Evolutionary conservation across 2,329 filamentous ascomycete species (phyloP).

Genomic region (Diaporthe vexans): DNA sequence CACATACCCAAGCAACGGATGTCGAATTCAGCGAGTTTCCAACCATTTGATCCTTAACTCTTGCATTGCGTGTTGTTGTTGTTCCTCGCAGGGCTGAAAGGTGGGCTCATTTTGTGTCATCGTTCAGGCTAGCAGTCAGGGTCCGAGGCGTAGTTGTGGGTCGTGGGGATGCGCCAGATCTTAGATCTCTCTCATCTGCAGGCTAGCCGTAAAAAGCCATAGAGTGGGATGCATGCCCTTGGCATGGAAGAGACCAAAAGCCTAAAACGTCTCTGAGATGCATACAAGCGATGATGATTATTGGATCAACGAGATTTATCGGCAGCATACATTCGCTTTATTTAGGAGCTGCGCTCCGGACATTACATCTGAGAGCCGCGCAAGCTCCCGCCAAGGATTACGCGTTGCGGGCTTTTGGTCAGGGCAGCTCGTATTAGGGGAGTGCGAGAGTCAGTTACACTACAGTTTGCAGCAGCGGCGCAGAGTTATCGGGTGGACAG

Average conservation of each 20-base stretch:
- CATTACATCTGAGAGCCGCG: slow-evolving; percentile 10
- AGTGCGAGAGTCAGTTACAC: slow-evolving; percentile 2
- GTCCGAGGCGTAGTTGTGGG: not conserved
- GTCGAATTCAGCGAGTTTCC: slow-evolving; percentile 9
- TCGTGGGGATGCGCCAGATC: slow-evolving; percentile 6
- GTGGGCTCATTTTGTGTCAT: not conserved
- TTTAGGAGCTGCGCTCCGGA: not conserved
- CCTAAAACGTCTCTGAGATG: not conserved
- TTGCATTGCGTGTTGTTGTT: not conserved
- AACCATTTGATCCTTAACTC: not conserved
- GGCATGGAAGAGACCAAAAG: not conserved
- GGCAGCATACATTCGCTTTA: not conserved
- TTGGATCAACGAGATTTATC: not conserved
- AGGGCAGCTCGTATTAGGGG: not conserved
- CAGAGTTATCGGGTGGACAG: not conserved
- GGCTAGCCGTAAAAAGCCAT: not conserved
- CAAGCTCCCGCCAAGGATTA: not conserved
- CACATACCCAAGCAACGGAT: not conserved
- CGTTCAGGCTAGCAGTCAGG: not conserved
- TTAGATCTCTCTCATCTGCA: slow-evolving; percentile 1
- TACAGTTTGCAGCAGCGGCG: not conserved
- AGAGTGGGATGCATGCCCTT: not conserved
- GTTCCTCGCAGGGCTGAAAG: not conserved
- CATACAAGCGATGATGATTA: not conserved
- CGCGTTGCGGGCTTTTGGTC: not conserved